Percentiles rank a stretch among this genome's conserved stretches.
phyloP scores from a whole-genome alignment of 1,284 basidiomycete species.

The Ceraceosorus guamensis region DNA sequence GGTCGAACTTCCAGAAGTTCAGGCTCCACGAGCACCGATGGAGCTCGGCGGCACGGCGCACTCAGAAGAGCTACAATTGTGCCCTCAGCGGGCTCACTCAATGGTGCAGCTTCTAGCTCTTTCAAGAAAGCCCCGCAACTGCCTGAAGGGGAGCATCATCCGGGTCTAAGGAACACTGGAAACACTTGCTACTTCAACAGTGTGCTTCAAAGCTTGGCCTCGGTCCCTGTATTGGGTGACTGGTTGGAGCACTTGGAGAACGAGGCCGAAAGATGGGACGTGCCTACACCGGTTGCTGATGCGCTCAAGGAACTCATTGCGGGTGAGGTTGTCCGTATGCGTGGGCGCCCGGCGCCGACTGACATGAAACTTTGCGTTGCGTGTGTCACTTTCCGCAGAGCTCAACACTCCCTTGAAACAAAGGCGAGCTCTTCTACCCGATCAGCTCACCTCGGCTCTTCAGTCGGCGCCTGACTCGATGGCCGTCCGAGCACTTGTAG shows the following conservation, averaged over 20 bases:
- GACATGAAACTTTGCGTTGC: neutral
- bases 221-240: conserved; percentile 15
- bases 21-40: too few species aligned
- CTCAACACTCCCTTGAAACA: conserved; percentile 21
- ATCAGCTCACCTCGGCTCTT: conserved; percentile 27
- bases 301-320: conserved; percentile 31
- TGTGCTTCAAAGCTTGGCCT: conserved; percentile 37
- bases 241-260: conserved; percentile 22
- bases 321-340: conserved; percentile 4
- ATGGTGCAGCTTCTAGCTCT: too few species aligned
- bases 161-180: conserved; percentile 41
- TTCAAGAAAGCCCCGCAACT: too few species aligned
- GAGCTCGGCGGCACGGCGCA: too few species aligned
- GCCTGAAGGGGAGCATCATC: conserved; percentile 13
- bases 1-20: too few species aligned
- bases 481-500: conserved; percentile 32
- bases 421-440: conserved; percentile 19
- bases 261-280: conserved; percentile 35
- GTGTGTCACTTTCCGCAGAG: neutral
- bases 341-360: neutral
- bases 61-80: too few species aligned
- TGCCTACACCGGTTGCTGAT: conserved; percentile 41
- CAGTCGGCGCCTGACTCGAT: conserved; percentile 21
- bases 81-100: too few species aligned
- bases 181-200: conserved; percentile 48